Evolutionary conservation across 495 filamentous ascomycete species (phyloP), one percentile per base, ranked within the genome.

Genomic region (Penicillium chermesinum): DNA sequence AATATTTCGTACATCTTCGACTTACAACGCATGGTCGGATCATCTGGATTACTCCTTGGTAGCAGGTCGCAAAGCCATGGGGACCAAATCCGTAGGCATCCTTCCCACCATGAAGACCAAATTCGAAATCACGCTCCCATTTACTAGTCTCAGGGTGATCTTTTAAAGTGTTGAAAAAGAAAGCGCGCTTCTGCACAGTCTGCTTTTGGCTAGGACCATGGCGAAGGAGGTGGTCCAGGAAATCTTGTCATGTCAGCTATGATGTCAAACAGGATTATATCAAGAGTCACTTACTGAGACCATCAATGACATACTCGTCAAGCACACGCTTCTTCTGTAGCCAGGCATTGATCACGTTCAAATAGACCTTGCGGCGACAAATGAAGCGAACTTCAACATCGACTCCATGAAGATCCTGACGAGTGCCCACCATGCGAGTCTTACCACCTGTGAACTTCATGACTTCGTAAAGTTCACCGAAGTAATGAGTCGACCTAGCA

Each of bases 211-310:
- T 81, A 0, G 93, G 89, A 2, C 60, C 67, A 65, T 95, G 83
- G 10, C 91, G 88, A 32, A 98, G 66, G 15, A 88, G 69, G 60
- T 98, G 93, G 51, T 98, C 91, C 2, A 97, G 70, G 65, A 96
- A 94, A 62, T 86, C 78, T 74, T 27, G 41, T 16, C 45, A 17
- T 40, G 40, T 71, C 46, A 70, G 55, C 45, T 16, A 38, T 37
- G 5, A 14, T 30, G 5, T 36, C 21, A 39, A 4, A 19, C n/a
- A 27, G 9, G 13, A 38, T 16, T 3, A 13, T 38, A 18, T 2
- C 2, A 7, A 16, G 2, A 20, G 17, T 6, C 17, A 67, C 72
- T 67, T 70, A 84, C 80, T 95, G 52, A 96, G 79, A 36, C 86
- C 82, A 58, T 94, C 86, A 13, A 95, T 69, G 20, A 89, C 78